Base-by-base conservation (phyloP, 306 rosid species). In the Trifolium repens region DNA sequence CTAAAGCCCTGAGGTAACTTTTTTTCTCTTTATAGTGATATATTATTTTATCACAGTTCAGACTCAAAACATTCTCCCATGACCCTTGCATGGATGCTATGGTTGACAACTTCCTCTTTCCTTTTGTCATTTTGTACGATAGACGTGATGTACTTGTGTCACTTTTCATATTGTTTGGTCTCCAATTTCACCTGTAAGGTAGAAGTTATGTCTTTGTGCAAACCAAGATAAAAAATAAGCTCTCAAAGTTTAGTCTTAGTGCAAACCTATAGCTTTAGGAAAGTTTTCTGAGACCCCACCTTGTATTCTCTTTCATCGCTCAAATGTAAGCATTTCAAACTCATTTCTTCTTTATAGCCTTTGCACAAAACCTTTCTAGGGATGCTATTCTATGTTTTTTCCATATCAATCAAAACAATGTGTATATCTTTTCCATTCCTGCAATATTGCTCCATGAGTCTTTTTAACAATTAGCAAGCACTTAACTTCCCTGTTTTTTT, bases 351-450 rank as follows among this genome's bases (percentile, higher is more conserved):
- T 62, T 46, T 35, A 34, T 2, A 27, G 14, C 47, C 14, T 35
- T 35, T 15, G 8, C 10, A 6, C 10, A 4, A 58, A 37, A 62
- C 46, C 13, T 62, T n/a, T 62, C 44, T 35, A 62, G 44, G 40
- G 42, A 62, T 15, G 14, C 4, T 37, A 63, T 9, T n/a, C 15
- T 34, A 39, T 37, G 30, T 15, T 37, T 63, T 63, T 37, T 27
- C 49, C 69, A 37, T 17, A 16, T 14, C 49, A 37, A 39, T 65
- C 11, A 39, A 65, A 65, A 13, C 16, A 13, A 61, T 32, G 50
- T 39, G 69, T 37, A 37, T n/a, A 35, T 63, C 69, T n/a, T 63
- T 60, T 63, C 16, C 8, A 62, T n/a, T 63, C 69, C 8, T 63
- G 1, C 47, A 16, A 63, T 64, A 37, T 64, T 40, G 11, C 49